Conservation (phyloP, 2,329 filamentous ascomycete species). For the Fusarium sp. region DNA sequence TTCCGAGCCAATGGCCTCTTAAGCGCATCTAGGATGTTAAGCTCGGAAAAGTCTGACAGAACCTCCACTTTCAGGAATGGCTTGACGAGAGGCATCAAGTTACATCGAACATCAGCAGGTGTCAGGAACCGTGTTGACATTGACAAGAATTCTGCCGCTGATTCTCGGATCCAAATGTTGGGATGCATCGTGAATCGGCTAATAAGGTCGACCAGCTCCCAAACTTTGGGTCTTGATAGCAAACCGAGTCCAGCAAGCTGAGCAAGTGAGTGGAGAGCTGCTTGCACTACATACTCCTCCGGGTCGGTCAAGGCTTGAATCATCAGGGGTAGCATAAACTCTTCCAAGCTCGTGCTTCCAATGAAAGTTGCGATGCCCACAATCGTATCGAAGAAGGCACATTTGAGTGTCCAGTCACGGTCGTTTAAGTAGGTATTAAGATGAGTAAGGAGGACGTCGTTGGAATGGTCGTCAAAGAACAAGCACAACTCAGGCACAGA, state of each 20-base stretch:
- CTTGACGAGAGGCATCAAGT: constrained; percentile 82
- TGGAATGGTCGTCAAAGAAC: constrained; percentile 93
- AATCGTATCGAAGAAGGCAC: constrained; percentile 95
- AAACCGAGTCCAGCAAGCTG: constrained; percentile 90
- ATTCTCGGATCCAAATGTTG: constrained; percentile 94
- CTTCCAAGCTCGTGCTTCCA: constrained; percentile 88
- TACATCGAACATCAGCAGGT: constrained; percentile 84
- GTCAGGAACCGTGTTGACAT: constrained; percentile 82
- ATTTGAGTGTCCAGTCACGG: constrained; percentile 95
- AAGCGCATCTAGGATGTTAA: constrained; percentile 81
- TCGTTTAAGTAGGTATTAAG: constrained; percentile 98
- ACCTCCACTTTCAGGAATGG: constrained; percentile 85
- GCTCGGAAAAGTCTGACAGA: constrained; percentile 75
- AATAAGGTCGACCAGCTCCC: constrained; percentile 88
- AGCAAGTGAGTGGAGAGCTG: constrained; percentile 87
- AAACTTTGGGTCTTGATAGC: constrained; percentile 84
- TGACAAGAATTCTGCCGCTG: constrained; percentile 85
- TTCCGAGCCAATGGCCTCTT: constrained; percentile 84
- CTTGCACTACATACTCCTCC: constrained; percentile 94
- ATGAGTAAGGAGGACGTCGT: constrained; percentile 96
- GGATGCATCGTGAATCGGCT: constrained; percentile 92
- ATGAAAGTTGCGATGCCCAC: constrained; percentile 93
- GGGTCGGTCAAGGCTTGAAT: constrained; percentile 92
- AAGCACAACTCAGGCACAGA: constrained; percentile 94
- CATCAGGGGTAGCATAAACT: constrained; percentile 96